A percentile compares a stretch with the other conserved stretches of the same genome.
Evolutionary conservation across 108 stramenopile species (phyloP).

Genomic region (Epithemia pelagica): DNA sequence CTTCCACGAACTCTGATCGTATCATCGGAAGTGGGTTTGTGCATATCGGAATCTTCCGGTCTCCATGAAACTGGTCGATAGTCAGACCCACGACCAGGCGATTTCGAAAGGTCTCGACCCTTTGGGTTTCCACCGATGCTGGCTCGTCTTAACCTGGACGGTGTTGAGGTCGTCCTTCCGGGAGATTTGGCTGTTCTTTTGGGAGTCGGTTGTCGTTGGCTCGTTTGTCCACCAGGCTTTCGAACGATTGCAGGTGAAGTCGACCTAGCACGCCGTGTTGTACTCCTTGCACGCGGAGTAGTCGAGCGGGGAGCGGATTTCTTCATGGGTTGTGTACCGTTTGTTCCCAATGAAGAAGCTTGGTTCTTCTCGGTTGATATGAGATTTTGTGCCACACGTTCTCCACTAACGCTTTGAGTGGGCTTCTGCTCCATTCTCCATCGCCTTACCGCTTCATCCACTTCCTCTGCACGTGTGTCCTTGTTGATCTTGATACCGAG

Average conservation of each 20-base stretch:
- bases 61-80: background rate
- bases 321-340: background rate
- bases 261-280: background rate
- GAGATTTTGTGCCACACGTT: background rate
- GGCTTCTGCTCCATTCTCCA: background rate
- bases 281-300: background rate
- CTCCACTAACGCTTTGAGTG: background rate
- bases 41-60: background rate
- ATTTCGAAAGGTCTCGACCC: background rate
- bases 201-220: background rate
- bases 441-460: background rate
- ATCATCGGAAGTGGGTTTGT: background rate
- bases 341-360: background rate
- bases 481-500: background rate
- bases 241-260: background rate
- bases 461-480: background rate
- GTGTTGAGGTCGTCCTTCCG: background rate
- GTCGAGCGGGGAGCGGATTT: background rate
- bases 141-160: background rate
- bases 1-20: background rate
- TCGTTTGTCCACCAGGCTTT: background rate
- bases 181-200: background rate
- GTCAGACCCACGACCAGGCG: background rate
- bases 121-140: background rate
- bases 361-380: background rate